phyloP scores from a whole-genome alignment of 208 protist species.

The Lotmaria passim region DNA sequence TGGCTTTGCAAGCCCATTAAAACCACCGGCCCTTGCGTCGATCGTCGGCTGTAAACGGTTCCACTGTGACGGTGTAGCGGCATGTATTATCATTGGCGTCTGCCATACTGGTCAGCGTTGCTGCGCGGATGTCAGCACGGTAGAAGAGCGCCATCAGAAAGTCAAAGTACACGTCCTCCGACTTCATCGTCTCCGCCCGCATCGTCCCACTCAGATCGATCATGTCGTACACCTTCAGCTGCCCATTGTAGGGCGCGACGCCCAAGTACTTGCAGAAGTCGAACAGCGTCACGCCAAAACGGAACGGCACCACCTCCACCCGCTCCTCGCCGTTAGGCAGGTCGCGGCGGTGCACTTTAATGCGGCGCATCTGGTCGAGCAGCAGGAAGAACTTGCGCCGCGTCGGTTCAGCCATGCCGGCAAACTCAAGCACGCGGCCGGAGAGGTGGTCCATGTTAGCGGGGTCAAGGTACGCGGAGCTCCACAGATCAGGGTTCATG shows the following conservation, averaged over 20 bases:
- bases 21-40: conserved; percentile 79
- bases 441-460: conserved; percentile 87
- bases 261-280: conserved; percentile 75
- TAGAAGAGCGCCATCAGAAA: conserved; percentile 78
- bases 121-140: conserved; percentile 63
- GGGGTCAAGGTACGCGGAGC: conserved; percentile 74
- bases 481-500: conserved; percentile 83
- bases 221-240: conserved; percentile 89
- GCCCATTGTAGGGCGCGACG: conserved; percentile 71
- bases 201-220: conserved; percentile 62
- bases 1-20: conserved; percentile 32
- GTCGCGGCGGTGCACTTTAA: conserved; percentile 76
- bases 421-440: conserved; percentile 89
- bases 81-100: conserved; percentile 78
- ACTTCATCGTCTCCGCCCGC: conserved; percentile 65
- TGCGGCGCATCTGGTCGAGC: conserved; percentile 83
- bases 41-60: conserved; percentile 70
- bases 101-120: conserved; percentile 67
- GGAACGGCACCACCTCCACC: conserved; percentile 62
- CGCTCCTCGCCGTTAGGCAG: conserved; percentile 29
- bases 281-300: conserved; percentile 70
- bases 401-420: conserved; percentile 48
- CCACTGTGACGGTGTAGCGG: conserved; percentile 83
- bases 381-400: conserved; percentile 67
- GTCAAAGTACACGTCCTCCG: conserved; percentile 88